Conservation (phyloP, 306 rosid genomes). For the Spatholobus suberectus region DNA sequence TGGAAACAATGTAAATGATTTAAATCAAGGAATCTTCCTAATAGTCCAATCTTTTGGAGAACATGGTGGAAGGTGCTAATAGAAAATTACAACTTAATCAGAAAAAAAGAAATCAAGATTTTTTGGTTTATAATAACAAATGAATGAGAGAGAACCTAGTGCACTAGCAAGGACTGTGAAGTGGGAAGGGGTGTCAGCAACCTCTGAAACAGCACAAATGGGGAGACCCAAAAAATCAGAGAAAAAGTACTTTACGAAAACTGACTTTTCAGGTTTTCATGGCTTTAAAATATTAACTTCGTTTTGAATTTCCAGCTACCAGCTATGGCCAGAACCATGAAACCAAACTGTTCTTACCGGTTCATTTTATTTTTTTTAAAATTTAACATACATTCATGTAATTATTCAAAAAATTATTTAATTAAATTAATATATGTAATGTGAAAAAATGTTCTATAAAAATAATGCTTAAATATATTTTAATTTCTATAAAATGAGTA, state of each 20-base stretch:
- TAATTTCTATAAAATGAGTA: too few species aligned
- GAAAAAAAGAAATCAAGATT: neutral
- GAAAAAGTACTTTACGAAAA: slow-evolving; percentile 13
- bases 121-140: neutral
- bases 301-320: slow-evolving; percentile 34
- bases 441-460: too few species aligned
- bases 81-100: slow-evolving; percentile 12
- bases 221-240: neutral
- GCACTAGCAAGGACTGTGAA: neutral
- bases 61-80: slow-evolving; percentile 26
- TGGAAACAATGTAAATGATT: slow-evolving; percentile 1
- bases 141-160: neutral
- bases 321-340: neutral
- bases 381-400: neutral
- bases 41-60: slow-evolving; percentile 4
- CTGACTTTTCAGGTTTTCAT: neutral
- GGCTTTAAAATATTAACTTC: neutral
- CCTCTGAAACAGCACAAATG: slow-evolving; percentile 32
- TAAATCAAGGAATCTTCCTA: slow-evolving; percentile 37
- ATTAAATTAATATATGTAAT: too few species aligned
- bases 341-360: neutral
- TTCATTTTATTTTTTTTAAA: neutral
- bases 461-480: too few species aligned
- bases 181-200: slow-evolving; percentile 40
- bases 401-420: too few species aligned